Base-by-base conservation (phyloP, 192 early-diverging fungal genomes). In the Phycomyces nitens region DNA sequence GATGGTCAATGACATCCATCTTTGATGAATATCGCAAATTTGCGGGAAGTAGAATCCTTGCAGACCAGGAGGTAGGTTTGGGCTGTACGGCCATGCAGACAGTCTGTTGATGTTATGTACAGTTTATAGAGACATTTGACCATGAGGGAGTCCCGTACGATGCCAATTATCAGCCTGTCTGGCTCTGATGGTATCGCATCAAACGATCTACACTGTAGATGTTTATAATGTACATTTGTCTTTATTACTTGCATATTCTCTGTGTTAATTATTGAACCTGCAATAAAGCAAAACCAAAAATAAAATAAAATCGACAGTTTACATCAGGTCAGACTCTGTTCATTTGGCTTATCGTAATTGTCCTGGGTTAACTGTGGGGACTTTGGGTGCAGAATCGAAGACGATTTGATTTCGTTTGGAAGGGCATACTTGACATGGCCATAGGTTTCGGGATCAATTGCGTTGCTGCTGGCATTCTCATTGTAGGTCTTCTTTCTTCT, bases 11-110 rank as follows among this genome's bases (percentile, higher is more conserved):
- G 86, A 93, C 97, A 0, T 89, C 91, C 5, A 97, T 96, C 15
- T 99, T 97, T 83, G 94, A 95, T 79, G 97, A 99, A 77, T 99
- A 97, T 68, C 78, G 93, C 49, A 74, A 94, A 42, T 99, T 99
- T 62, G 91, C 96, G 15, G 96, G 93, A 24, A 86, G 87, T 15
- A 94, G 92, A 73, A 87, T 94, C 21, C 69, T 98, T 26, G 89
- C 92, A 11, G 96, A 98, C 77, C 93, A 96, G 71, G 93, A 98
- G 86, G 92, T 97, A 75, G 74, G 9, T 3, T 51, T 22, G 29
- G 1, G 3, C 23, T 27, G 7, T 34, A 34, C n/a, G n/a, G n/a
- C n/a, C n/a, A n/a, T n/a, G n/a, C n/a, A n/a, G n/a, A n/a, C n/a
- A n/a, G n/a, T n/a, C n/a, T n/a, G n/a, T n/a, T n/a, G n/a, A n/a